These are phyloP conservation scores for Didymella sp. DNA, from an alignment of 2,329 filamentous ascomycete genomes.

Conservation along the genomic window DNA sequence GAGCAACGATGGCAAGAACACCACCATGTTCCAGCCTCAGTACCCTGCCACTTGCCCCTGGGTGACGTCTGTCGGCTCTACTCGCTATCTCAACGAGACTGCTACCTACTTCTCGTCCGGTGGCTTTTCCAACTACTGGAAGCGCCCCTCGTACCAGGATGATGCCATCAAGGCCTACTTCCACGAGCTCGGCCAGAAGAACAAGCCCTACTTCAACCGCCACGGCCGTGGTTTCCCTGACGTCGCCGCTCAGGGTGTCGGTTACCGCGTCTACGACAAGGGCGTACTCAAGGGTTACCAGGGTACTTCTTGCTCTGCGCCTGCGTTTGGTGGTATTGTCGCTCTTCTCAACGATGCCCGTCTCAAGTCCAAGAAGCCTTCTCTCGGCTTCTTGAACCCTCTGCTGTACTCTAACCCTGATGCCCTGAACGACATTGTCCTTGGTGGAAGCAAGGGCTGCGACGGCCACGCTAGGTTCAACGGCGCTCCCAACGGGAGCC, in stretches of 20 bases:
- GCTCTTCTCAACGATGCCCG: conserved; percentile 68
- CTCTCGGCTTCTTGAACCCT: conserved; percentile 66
- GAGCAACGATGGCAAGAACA: conserved; percentile 64
- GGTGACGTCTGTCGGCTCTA: conserved; percentile 71
- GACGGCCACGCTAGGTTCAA: conserved; percentile 38
- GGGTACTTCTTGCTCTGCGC: conserved; percentile 61
- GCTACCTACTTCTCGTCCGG: conserved; percentile 58
- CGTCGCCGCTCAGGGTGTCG: conserved; percentile 64
- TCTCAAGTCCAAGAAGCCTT: conserved; percentile 56
- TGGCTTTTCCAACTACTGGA: conserved; percentile 60
- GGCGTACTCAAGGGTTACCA: conserved; percentile 49
- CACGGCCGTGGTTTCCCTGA: conserved; percentile 68
- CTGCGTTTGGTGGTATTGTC: conserved; percentile 64
- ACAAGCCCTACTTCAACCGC: conserved; percentile 57
- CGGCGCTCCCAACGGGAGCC: conserved; percentile 38
- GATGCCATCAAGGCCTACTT: conserved; percentile 56
- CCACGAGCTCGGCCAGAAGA: conserved; percentile 50
- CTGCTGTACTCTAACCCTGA: conserved; percentile 60
- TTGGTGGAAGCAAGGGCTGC: conserved; percentile 49
- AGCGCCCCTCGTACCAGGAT: conserved; percentile 57
- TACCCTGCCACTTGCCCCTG: conserved; percentile 73
- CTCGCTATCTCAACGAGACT: conserved; percentile 53
- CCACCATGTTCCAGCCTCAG: conserved; percentile 63
- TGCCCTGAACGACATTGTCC: conserved; percentile 57
- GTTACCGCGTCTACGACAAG: conserved; percentile 47